Base-by-base conservation (phyloP, 169 alveolate species). In the Miamiensis avidus region DNA sequence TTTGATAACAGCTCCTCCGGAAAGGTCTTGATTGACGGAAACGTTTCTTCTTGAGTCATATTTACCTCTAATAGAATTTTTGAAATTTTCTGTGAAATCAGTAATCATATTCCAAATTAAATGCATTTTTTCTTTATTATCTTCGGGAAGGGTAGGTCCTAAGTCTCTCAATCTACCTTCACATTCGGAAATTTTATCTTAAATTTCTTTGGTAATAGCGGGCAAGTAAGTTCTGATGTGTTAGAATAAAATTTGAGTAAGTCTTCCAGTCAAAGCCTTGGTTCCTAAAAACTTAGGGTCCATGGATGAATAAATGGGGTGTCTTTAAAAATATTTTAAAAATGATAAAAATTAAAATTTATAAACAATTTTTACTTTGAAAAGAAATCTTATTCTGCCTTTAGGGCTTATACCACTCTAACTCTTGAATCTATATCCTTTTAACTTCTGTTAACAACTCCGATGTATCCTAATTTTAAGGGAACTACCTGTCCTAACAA, bases 101-200 rank as follows among this genome's bases (percentile, higher is more conserved):
- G 99, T 98, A 72, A 99, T 96, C 98, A 98, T 95, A 77, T 98
- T 97, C 99, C 99, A 99, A 88, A 99, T 92, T 86, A 98, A 95
- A 88, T 98, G 99, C 86, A 98, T 96, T 78, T 98, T 98, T 31
- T 97, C 99, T 26, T 95, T 93, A 30, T 93, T 89, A 78, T 97
- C 99, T 30, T 89, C 64, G 0, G 99, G 99, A 74, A 98, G 98
- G 34, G 97, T 93, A 25, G 97, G 97, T 28, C 99, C 99, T 31
- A 98, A 90, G 78, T 94, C 96, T 86, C 94, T 95, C 65, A 98
- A 78, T 85, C 96, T 95, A 15, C 94, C 97, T 81, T 92, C 96
- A 87, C 96, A 81, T 73, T 95, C 94, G 88, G 88, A 90, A 15
- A 91, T 82, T 76, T 91, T 91, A n/a, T 82, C 88, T 34, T 90